phyloP scores from a whole-genome alignment of 805 yeast genomes.

The Metschnikowia shivogae region DNA sequence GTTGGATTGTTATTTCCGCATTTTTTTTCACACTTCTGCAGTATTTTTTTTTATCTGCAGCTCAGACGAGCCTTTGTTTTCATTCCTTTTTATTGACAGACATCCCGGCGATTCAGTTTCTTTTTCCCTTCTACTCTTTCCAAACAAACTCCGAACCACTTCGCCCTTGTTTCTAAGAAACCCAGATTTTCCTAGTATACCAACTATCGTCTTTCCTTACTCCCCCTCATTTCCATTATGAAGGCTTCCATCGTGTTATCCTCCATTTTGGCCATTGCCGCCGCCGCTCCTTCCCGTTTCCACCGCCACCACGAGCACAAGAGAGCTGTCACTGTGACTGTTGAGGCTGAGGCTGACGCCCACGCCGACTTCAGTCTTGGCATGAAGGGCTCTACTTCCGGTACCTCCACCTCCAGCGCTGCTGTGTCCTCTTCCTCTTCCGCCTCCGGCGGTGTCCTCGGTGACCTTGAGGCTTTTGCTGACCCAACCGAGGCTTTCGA shows the following conservation, averaged over 20 bases:
- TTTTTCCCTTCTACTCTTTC: conserved; percentile 4
- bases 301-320: conserved; percentile 36
- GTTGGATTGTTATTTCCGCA: conserved; percentile 1
- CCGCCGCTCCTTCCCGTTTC: conserved; percentile 20
- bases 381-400: conserved; percentile 4
- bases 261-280: conserved; percentile 14
- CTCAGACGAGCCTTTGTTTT: conserved; percentile 2
- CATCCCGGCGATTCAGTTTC: neutral
- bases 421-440: conserved; percentile 3
- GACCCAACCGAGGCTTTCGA: conserved; percentile 17
- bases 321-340: conserved; percentile 38
- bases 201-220: conserved; percentile 29
- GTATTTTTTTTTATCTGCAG: conserved; percentile 3
- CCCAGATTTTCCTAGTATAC: conserved; percentile 2
- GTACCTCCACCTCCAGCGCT: conserved; percentile 3
- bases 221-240: conserved; percentile 9
- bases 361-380: conserved; percentile 2
- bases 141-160: neutral
- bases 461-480: conserved; percentile 16
- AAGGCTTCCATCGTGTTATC: conserved; percentile 14
- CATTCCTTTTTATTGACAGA: conserved; percentile 3
- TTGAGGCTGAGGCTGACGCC: conserved; percentile 26
- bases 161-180: conserved; percentile 2
- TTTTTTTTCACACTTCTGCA: conserved; percentile 1
- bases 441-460: conserved; percentile 7